Conservation (phyloP, 1,284 basidiomycete species). For the Boletus mariae region DNA sequence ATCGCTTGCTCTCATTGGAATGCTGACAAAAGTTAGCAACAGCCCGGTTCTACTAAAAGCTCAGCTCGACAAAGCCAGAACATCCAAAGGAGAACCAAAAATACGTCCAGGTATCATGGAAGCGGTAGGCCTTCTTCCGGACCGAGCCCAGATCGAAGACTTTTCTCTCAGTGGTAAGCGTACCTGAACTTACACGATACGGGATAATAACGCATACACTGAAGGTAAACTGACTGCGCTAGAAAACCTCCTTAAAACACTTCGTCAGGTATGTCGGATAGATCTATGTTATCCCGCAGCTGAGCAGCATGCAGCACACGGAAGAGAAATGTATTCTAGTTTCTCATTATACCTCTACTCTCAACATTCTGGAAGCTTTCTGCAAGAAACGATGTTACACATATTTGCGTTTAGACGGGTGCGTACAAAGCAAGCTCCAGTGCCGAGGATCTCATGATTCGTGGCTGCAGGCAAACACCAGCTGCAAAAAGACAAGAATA, state of each 20-base stretch:
- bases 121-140: slow-evolving; percentile 67
- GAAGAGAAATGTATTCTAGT: slow-evolving; percentile 93
- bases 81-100: slow-evolving; percentile 34
- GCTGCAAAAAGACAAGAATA: slow-evolving; percentile 79
- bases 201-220: background rate
- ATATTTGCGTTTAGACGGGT: slow-evolving; percentile 89
- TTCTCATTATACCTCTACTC: slow-evolving; percentile 86
- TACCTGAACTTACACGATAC: background rate
- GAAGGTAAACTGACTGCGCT: slow-evolving; percentile 82
- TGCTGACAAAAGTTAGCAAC: slow-evolving; percentile 88
- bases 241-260: slow-evolving; percentile 63
- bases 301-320: slow-evolving; percentile 47
- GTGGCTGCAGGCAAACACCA: slow-evolving; percentile 63
- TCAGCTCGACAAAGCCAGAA: slow-evolving; percentile 38
- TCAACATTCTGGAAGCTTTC: slow-evolving; percentile 87
- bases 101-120: slow-evolving; percentile 55
- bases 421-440: slow-evolving; percentile 11
- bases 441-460: background rate
- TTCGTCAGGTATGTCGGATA: slow-evolving; percentile 51
- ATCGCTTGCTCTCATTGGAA: slow-evolving; percentile 78
- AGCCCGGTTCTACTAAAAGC: slow-evolving; percentile 83
- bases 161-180: slow-evolving; percentile 70
- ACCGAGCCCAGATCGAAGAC: slow-evolving; percentile 59
- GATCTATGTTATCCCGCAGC: background rate
- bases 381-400: slow-evolving; percentile 77